Evolutionary conservation across 164 flowering plant genomes (phyloP).

Genomic region (Kingdonia uniflora): DNA sequence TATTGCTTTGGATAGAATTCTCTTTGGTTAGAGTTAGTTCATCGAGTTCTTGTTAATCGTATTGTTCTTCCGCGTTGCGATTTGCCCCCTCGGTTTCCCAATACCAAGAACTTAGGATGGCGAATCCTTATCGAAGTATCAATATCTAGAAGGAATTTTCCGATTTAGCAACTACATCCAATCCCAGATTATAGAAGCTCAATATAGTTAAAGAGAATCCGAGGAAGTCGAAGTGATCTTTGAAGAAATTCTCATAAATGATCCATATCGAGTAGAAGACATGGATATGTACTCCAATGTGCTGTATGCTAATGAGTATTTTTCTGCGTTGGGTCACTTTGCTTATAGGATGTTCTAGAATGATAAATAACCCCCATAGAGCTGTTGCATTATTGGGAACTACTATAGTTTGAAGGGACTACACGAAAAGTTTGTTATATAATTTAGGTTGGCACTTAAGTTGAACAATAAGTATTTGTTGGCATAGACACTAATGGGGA

Average conservation of each 20-base stretch:
- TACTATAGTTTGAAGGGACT: too few species aligned
- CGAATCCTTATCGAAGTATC: constrained; percentile 68
- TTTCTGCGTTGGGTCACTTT: constrained; percentile 75
- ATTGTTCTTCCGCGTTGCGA: too few species aligned
- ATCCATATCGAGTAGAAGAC: constrained; percentile 87
- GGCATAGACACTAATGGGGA: constrained; percentile 99
- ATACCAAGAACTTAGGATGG: constrained; percentile 85
- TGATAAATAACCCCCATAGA: constrained; percentile 92
- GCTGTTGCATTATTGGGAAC: too few species aligned
- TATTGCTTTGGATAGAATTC: too few species aligned
- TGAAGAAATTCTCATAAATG: constrained; percentile 73
- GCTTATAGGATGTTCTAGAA: constrained; percentile 80
- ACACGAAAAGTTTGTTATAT: constrained; percentile 87
- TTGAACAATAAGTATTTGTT: constrained; percentile 78
- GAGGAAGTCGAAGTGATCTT: too few species aligned
- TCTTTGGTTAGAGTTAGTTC: too few species aligned
- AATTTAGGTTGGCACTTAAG: constrained; percentile 87
- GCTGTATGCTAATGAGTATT: constrained; percentile 86
- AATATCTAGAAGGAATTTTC: too few species aligned
- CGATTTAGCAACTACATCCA: constrained; percentile 78
- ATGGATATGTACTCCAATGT: too few species aligned
- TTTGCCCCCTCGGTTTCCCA: too few species aligned
- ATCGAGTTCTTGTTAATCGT: too few species aligned
- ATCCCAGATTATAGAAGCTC: constrained; percentile 84
- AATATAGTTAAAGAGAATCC: constrained; percentile 79